Evolutionary conservation across 2,329 filamentous ascomycete genomes (phyloP).

Genomic region (Colletotrichum caudatum): DNA sequence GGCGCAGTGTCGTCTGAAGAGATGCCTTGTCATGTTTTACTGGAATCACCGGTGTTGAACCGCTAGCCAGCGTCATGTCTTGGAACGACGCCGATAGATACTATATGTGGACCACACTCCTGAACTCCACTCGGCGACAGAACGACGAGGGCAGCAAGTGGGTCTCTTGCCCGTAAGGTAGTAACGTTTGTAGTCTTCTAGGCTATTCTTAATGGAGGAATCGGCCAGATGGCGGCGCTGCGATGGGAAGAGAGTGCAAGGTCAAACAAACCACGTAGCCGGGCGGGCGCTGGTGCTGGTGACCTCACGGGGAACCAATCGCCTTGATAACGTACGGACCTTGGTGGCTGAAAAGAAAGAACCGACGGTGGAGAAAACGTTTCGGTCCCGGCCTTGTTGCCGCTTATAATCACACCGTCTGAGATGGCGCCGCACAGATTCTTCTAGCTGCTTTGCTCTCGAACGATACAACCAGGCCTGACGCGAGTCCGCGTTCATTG

Average conservation of each 20-base stretch:
- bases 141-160: not conserved
- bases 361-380: not conserved
- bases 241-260: not conserved
- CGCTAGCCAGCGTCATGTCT: not conserved
- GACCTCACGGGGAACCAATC: too few species aligned
- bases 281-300: not conserved
- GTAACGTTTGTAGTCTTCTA: not conserved
- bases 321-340: too few species aligned
- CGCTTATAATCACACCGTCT: conserved; percentile 5
- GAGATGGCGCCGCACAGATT: conserved; percentile 2
- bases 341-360: not conserved
- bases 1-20: not conserved
- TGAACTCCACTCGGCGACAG: not conserved
- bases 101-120: not conserved
- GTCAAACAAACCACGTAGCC: not conserved
- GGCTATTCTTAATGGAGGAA: not conserved
- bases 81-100: not conserved
- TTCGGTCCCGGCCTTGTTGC: not conserved
- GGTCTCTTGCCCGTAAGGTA: not conserved
- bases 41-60: not conserved
- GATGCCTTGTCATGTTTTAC: not conserved
- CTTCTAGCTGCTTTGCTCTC: not conserved
- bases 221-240: not conserved
- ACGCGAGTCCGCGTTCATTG: conserved; percentile 6
- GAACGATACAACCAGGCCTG: conserved; percentile 3